Percentiles rank a stretch among this genome's conserved stretches.
Evolutionary conservation across 2,329 filamentous ascomycete genomes (phyloP).

Genomic region (Talaromyces rugulosus): DNA sequence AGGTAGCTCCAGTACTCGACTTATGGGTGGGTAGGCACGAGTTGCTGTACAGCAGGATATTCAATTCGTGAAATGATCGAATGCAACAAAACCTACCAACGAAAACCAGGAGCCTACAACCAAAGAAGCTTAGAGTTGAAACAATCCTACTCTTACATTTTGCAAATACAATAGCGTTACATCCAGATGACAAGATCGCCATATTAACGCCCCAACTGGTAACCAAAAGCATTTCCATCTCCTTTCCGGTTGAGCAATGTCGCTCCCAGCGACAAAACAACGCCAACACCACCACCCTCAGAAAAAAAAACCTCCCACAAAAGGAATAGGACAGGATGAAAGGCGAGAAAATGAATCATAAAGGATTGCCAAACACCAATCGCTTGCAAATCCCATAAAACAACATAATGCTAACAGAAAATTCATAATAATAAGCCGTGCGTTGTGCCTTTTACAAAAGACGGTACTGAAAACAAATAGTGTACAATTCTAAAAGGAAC

Average conservation of each 20-base stretch:
- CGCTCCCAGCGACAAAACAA: not conserved
- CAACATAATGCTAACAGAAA: constrained; percentile 7
- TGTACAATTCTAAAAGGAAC: constrained; percentile 20
- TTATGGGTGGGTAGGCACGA: constrained; percentile 64
- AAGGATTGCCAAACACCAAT: constrained; percentile 7
- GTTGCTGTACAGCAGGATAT: constrained; percentile 62
- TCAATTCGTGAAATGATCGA: constrained; percentile 53
- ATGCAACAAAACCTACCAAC: not conserved
- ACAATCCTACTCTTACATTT: constrained; percentile 10
- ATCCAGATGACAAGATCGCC: not conserved
- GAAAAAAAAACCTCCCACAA: not conserved
- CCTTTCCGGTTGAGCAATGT: not conserved
- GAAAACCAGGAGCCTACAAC: not conserved
- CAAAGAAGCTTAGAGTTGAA: not conserved
- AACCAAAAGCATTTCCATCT: constrained; percentile 3
- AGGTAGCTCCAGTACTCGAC: constrained; percentile 59
- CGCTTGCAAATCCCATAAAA: constrained; percentile 7
- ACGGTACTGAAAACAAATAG: constrained; percentile 24
- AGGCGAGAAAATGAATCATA: not conserved
- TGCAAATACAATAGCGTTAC: constrained; percentile 4
- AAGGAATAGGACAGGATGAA: not conserved
- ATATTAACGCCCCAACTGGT: not conserved
- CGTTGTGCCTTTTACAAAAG: constrained; percentile 4
- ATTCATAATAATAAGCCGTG: constrained; percentile 6
- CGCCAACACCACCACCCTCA: not conserved